Evolutionary conservation across 495 filamentous ascomycete species (phyloP).

Genomic region (Daldinia vernicosa): DNA sequence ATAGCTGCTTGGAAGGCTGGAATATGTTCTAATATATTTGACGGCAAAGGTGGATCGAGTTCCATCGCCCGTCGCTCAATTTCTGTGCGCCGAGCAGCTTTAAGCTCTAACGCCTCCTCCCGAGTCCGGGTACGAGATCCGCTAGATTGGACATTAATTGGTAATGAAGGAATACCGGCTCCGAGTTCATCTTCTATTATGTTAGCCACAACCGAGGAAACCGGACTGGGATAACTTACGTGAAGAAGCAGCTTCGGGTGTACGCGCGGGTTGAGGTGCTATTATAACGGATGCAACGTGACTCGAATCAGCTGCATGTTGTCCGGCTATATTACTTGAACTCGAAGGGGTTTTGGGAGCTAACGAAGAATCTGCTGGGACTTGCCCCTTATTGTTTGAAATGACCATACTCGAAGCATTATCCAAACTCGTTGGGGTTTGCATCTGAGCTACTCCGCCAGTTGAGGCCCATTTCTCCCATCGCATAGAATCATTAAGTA

Average conservation of each 20-base stretch:
- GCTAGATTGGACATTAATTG: conserved; percentile 16
- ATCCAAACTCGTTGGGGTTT: conserved; percentile 22
- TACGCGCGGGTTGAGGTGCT: not conserved
- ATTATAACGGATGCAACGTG: not conserved
- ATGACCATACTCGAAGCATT: not conserved
- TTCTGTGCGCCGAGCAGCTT: conserved; percentile 66
- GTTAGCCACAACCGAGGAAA: not conserved
- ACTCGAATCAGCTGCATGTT: not conserved
- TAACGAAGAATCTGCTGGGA: conserved; percentile 2
- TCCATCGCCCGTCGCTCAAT: conserved; percentile 72
- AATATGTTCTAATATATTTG: conserved; percentile 69
- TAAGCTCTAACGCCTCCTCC: conserved; percentile 61
- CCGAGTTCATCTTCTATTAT: conserved; percentile 6
- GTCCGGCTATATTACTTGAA: conserved; percentile 1
- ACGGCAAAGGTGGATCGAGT: conserved; percentile 67
- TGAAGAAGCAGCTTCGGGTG: not conserved
- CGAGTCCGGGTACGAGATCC: conserved; percentile 49
- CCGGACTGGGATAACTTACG: conserved; percentile 7
- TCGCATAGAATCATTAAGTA: conserved; percentile 64
- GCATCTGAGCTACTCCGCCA: conserved; percentile 56
- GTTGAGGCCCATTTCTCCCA: conserved; percentile 76
- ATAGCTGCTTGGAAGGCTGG: conserved; percentile 75
- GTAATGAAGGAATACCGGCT: not conserved
- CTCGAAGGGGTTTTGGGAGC: conserved; percentile 3
- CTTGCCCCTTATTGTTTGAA: conserved; percentile 1